Evolutionary conservation across 2,329 filamentous ascomycete species (phyloP), one percentile per base, ranked within the genome.

Genomic region (Microcyclospora pomicola): DNA sequence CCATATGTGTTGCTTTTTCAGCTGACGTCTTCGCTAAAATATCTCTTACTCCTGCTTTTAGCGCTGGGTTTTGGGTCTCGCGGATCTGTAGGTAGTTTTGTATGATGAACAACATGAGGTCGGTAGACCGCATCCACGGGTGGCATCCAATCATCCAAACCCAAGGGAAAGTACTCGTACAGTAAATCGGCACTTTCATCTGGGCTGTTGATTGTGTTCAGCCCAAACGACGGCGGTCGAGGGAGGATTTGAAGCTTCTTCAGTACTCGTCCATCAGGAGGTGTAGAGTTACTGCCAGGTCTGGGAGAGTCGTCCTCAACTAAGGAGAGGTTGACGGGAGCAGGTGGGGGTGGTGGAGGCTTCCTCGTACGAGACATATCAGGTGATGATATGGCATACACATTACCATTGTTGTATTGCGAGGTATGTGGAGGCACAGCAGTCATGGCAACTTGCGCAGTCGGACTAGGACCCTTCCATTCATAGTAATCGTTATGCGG

Each of bases 111-210:
- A 12, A 94, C 84, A 58, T 95, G 87, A 5, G 87, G 88, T 35
- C 85, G 71, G 57, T 93, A 94, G 12, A 94, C 80, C 5, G 85
- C 85, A 59, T 93, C 85, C 2, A 92, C 83, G 1, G 84, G 85
- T 2, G 82, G 82, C 74, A 87, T 85, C 82, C 82, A 95, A 54
- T 95, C 87, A 57, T 95, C 86, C 41, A 94, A 64, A 35, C 81
- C 86, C 12, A 96, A 68, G 0, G 87, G 87, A 47, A 96, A 95
- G 56, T 96, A 95, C 62, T 96, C 87, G 56, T 95, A 95, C 13
- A 95, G 65, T 47, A 87, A 66, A 59, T 95, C 87, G 1, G 79
- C 79, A 49, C 80, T 80, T 50, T 93, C 85, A 46, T 77, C 63
- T 27, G 82, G 70, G 54, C 80, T 78, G 55, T 73, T 71, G 48